Percentiles rank a stretch among this genome's conserved stretches.
phyloP scores from a whole-genome alignment of 106 monocot species.

The Acanthochlamys bracteata region DNA sequence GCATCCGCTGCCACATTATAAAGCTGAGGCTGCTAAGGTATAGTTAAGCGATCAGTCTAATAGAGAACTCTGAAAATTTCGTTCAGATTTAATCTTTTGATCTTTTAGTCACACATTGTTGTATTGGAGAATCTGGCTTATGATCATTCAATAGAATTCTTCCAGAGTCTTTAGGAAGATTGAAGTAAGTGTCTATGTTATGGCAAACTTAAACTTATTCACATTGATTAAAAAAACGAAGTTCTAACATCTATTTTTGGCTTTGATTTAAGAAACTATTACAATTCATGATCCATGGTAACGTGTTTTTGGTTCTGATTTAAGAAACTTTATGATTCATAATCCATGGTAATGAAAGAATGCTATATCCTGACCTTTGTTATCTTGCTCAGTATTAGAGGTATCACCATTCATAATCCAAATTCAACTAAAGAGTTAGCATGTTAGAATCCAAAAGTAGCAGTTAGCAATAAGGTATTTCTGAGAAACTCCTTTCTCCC shows the following conservation, averaged over 20 bases:
- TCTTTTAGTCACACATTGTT: conserved; percentile 46
- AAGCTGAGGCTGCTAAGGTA: conserved; percentile 41
- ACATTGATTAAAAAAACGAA: no score
- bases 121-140: conserved; percentile 75
- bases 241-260: no score
- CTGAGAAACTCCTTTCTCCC: neutral
- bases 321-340: no score
- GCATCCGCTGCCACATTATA: conserved; percentile 39
- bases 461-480: conserved; percentile 50
- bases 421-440: conserved; percentile 20
- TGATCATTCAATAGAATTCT: conserved; percentile 43
- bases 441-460: conserved; percentile 13
- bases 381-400: conserved; percentile 33
- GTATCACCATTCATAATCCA: conserved; percentile 54
- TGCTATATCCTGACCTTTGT: neutral
- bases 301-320: no score
- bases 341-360: neutral
- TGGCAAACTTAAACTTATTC: neutral
- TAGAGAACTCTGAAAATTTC: neutral
- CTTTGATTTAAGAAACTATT: no score
- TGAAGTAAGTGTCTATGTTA: conserved; percentile 36
- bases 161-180: conserved; percentile 43
- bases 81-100: neutral
- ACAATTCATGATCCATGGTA: no score
- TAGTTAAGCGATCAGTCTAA: neutral